Percentiles rank a stretch among this genome's conserved stretches.
phyloP scores from a whole-genome alignment of 2,329 filamentous ascomycete genomes.

The Mariannaea sp. region DNA sequence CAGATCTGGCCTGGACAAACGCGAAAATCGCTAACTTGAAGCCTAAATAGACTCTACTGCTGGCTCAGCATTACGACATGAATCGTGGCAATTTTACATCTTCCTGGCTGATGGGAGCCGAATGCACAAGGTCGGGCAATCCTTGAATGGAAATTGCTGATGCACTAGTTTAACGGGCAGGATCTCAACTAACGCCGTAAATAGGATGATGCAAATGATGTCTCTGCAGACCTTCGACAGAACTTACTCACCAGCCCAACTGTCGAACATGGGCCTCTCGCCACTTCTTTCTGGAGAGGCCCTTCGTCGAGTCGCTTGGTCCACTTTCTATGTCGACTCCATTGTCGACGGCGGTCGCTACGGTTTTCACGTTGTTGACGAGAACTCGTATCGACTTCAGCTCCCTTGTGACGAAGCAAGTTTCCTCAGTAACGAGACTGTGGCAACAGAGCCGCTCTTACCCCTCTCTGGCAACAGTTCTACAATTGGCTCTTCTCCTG shows the following conservation, averaged over 20 bases:
- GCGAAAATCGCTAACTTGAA: not conserved
- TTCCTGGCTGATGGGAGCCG: slow-evolving; percentile 3
- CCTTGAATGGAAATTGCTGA: not conserved
- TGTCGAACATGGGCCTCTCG: not conserved
- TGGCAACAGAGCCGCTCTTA: not conserved
- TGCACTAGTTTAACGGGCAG: not conserved
- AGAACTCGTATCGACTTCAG: slow-evolving; percentile 14
- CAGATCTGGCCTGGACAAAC: not conserved
- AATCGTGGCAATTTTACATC: slow-evolving; percentile 4
- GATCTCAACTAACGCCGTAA: not conserved
- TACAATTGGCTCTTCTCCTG: not conserved
- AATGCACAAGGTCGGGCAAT: slow-evolving; percentile 3
- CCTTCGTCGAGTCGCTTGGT: slow-evolving; percentile 12
- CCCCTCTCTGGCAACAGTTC: too few relatives aligned
- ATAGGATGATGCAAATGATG: slow-evolving; percentile 12
- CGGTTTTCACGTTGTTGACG: slow-evolving; percentile 13
- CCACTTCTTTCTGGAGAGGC: slow-evolving; percentile 8
- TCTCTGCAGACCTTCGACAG: slow-evolving; percentile 7
- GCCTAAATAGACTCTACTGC: not conserved
- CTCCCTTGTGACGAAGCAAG: slow-evolving; percentile 11
- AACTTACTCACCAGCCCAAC: not conserved
- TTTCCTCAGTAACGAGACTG: slow-evolving; percentile 6
- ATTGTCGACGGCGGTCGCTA: slow-evolving; percentile 14
- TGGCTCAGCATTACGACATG: slow-evolving; percentile 1
- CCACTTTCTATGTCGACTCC: slow-evolving; percentile 13